A percentile compares a stretch with the other conserved stretches of the same genome.
phyloP scores from a whole-genome alignment of 164 flowering plant species.

The Liriodendron chinense region DNA sequence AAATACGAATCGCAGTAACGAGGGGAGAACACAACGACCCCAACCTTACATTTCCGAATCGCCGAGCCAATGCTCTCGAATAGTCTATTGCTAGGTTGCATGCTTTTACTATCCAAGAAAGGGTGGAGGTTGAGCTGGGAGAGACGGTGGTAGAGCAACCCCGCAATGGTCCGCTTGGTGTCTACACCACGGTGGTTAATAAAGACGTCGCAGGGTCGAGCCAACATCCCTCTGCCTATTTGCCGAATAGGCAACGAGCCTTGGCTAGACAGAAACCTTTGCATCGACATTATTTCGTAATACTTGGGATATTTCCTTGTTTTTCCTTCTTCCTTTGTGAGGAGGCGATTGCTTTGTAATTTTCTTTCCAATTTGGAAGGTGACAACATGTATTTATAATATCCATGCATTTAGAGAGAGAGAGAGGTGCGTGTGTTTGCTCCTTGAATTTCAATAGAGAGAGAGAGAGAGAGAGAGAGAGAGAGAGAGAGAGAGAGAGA shows the following conservation, averaged over 20 bases:
- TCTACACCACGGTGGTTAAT: constrained; percentile 62
- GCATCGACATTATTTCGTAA: background rate
- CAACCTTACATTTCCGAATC: constrained; percentile 37
- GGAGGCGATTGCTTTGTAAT: background rate
- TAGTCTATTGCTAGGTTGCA: constrained; percentile 64
- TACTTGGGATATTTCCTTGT: background rate
- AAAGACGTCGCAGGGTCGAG: constrained; percentile 46
- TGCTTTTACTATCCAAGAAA: constrained; percentile 56
- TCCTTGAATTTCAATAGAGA: background rate
- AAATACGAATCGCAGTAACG: constrained; percentile 61
- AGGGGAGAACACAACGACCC: constrained; percentile 61
- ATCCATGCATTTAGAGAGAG: too few species aligned
- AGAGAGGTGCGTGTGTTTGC: background rate
- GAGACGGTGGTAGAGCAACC: constrained; percentile 44
- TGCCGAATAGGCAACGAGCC: background rate
- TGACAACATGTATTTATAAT: too few species aligned
- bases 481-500: too few species aligned
- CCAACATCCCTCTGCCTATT: background rate
- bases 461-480: too few species aligned
- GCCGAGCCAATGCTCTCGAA: constrained; percentile 44
- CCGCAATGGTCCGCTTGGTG: constrained; percentile 52
- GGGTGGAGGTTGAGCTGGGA: constrained; percentile 22
- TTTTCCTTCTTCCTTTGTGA: background rate
- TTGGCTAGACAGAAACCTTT: background rate
- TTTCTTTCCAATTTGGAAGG: background rate